These are phyloP conservation scores for Apophysomyces variabilis DNA, from an alignment of 371 early-diverging fungal genomes.

Conservation along the genomic window DNA sequence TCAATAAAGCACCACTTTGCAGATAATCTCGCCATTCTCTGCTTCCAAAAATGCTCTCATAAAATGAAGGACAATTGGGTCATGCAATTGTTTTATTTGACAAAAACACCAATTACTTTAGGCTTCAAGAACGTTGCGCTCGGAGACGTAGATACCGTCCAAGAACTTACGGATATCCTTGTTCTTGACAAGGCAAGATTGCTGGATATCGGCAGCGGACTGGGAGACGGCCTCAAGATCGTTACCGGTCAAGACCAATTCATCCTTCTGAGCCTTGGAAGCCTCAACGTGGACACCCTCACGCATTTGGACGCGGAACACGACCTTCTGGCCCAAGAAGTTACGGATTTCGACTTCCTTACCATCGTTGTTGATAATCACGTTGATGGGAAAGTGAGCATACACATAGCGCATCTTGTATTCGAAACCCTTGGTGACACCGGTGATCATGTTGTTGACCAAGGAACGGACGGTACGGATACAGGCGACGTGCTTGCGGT, in stretches of 20 bases:
- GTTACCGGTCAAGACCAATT: slow-evolving; percentile 95
- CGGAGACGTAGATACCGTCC: slow-evolving; percentile 99
- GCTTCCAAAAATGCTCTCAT: too few relatives aligned
- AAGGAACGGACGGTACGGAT: slow-evolving; percentile 98
- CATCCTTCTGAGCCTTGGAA: slow-evolving; percentile 94
- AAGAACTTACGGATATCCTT: slow-evolving; percentile 99
- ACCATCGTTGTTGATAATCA: slow-evolving; percentile 84
- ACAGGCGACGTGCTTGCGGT: slow-evolving; percentile 97
- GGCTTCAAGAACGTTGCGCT: slow-evolving; percentile 56
- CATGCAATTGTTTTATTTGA: slow-evolving; percentile 3
- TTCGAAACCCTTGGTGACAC: slow-evolving; percentile 99
- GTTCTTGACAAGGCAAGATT: slow-evolving; percentile 77
- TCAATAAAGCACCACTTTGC: too few relatives aligned
- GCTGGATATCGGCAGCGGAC: slow-evolving; percentile 84
- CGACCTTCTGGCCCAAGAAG: slow-evolving; percentile 98
- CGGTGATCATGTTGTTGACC: slow-evolving; percentile 98
- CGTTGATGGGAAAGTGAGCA: slow-evolving; percentile 99
- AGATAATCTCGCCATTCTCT: too few relatives aligned
- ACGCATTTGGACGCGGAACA: slow-evolving; percentile 88
- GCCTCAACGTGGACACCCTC: slow-evolving; percentile 88
- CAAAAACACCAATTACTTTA: slow-evolving; percentile 8
- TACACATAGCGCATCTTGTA: slow-evolving; percentile 99
- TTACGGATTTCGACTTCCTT: slow-evolving; percentile 96
- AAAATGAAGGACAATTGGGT: slow-evolving; percentile 2
- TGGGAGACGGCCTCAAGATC: slow-evolving; percentile 98